Evolutionary conservation across 2,329 filamentous ascomycete species (phyloP), one percentile per base, ranked within the genome.

Genomic region (Phaeosphaeriaceae sp.): DNA sequence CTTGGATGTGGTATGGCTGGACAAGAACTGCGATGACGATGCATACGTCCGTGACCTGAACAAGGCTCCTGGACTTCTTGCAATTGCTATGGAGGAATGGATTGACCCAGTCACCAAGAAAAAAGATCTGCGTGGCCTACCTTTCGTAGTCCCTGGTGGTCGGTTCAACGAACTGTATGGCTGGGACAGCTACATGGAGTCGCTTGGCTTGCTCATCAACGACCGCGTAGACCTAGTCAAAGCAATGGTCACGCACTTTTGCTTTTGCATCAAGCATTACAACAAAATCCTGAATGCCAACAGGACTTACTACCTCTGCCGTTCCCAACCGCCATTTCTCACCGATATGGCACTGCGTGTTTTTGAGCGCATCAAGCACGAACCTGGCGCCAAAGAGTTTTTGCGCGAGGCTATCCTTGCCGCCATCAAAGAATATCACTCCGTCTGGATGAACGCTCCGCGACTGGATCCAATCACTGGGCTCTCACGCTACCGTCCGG

Each of bases 161-260:
- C 86, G 94, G 23, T 99, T 99, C 85, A 99, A 99, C 74, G 94
- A 99, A 74, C 77, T 99, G 17, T 99, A 99, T 71, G 93, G 93
- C 38, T 99, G 94, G 94, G 94, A 99, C 75, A 97, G 92, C 72
- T 99, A 97, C 79, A 97, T 99, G 92, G 90, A 93, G 72, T 94
- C 93, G 4, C 80, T 97, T 3, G 94, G 94, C 15, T 81, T 99
- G 50, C 79, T 97, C 50, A 85, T 91, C 62, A 91, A 93, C 68
- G 89, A 94, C 69, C 87, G 90, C 50, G 86, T 91, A 17, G 86
- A 97, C 65, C 78, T 97, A 46, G 92, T 92, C 60, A 96, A 97
- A 78, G 84, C 88, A 41, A 97, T 99, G 91, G 92, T 97, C 42
- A 81, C 84, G 64, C 96, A 99, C 77, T 97, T 97, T 74, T 95